A percentile compares a stretch with the other conserved stretches of the same genome.
Evolutionary conservation across 768 basidiomycete species (phyloP).

Genomic region (Gymnopilus junonius): DNA sequence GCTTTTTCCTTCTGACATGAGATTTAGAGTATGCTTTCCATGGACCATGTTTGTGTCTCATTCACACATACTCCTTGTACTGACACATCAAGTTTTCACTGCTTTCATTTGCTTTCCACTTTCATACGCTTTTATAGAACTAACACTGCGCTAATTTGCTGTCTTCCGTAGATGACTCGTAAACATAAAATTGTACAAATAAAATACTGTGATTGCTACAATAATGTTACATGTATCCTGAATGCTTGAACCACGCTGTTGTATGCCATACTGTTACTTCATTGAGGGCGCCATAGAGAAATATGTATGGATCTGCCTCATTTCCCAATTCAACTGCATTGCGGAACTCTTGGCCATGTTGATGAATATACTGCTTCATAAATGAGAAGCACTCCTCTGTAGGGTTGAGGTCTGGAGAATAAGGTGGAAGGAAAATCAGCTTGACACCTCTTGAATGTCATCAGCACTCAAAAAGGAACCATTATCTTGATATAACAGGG

Average conservation of each 20-base stretch:
- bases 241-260: conserved; percentile 6
- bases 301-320: background rate
- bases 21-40: no score
- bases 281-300: conserved; percentile 7
- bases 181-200: no score
- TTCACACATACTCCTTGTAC: no score
- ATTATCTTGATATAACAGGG: no score
- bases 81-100: no score
- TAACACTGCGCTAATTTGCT: no score
- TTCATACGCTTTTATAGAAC: no score
- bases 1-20: no score
- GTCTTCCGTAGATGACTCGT: no score
- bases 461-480: background rate
- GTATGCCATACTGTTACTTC: background rate
- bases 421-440: conserved; percentile 36
- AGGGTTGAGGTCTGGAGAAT: conserved; percentile 40
- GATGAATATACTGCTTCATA: conserved; percentile 33
- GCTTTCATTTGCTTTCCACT: no score
- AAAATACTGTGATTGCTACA: no score
- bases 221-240: conserved; percentile 15
- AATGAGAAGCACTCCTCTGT: conserved; percentile 38
- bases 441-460: background rate
- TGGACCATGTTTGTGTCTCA: no score
- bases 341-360: conserved; percentile 20
- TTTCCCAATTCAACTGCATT: conserved; percentile 3